Base-by-base conservation (phyloP, 2,329 filamentous ascomycete genomes). In the Trichothecium sympodiale region DNA sequence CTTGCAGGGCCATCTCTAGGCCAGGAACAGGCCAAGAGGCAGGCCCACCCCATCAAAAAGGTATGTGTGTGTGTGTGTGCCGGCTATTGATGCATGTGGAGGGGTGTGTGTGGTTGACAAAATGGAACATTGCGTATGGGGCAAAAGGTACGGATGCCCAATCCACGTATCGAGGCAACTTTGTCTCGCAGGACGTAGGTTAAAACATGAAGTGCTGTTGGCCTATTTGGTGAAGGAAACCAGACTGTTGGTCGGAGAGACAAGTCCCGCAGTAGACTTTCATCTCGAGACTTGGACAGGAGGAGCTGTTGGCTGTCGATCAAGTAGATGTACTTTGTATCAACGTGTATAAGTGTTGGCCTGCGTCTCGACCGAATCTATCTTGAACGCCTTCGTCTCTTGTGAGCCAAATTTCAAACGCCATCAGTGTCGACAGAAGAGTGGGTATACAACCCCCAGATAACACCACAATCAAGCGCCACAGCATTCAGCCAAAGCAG, bases 141-240 rank as follows among this genome's bases (percentile, higher is more conserved):
- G 48, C 51, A 47, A 47, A 41, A 55, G 49, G 55, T 59, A 59
- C 43, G 52, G 55, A 51, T 60, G 59, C 56, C 56, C 56, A 59
- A 59, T 57, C 48, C 51, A 56, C 46, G 51, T 48, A 55, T 51
- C 46, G 50, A 53, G 48, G 48, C 46, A 47, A 51, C 51, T 52
- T 54, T 26, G 50, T 54, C 53, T 54, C 50, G 54, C 55, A 57
- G 48, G 44, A 46, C 44, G 39, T 37, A 43, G 37, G 34, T 39
- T 29, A 32, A 39, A 33, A 38, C 37, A 33, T 35, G 31, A 35
- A 28, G 27, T 34, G 25, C 17, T 35, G 38, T 38, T 41, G 39
- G 36, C 29, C 33, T 23, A 15, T 36, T 17, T 36, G 10, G 29
- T 42, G 38, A 41, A 36, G 48, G 43, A 45, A 51, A 45, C 40